phyloP scores from a whole-genome alignment of 495 filamentous ascomycete species.

The Astrothelium subdiscretum region DNA sequence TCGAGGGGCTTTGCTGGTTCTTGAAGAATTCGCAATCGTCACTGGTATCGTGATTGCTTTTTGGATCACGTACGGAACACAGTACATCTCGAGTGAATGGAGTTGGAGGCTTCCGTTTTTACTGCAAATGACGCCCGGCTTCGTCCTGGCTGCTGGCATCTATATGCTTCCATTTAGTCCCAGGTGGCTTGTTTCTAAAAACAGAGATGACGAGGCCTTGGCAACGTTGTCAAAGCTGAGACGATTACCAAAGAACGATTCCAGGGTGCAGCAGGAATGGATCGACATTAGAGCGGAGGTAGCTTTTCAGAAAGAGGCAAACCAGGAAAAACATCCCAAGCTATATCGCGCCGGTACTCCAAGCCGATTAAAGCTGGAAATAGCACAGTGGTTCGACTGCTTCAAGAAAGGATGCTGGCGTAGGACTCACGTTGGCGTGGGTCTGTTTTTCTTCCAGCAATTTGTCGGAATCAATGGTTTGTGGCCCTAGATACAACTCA shows the following conservation, averaged over 20 bases:
- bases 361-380: slow-evolving; percentile 14
- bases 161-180: slow-evolving; percentile 24
- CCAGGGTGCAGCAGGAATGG: slow-evolving; percentile 21
- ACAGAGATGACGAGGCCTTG: slow-evolving; percentile 22
- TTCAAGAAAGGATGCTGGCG: slow-evolving; percentile 40
- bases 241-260: slow-evolving; percentile 16
- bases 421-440: slow-evolving; percentile 42
- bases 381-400: slow-evolving; percentile 18
- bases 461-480: slow-evolving; percentile 12
- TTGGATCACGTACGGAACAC: slow-evolving; percentile 27
- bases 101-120: slow-evolving; percentile 26
- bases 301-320: slow-evolving; percentile 17
- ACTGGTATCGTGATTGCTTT: slow-evolving; percentile 27
- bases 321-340: slow-evolving; percentile 17
- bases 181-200: slow-evolving; percentile 22
- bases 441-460: slow-evolving; percentile 44
- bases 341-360: slow-evolving; percentile 10
- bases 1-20: slow-evolving; percentile 24
- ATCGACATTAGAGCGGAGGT: slow-evolving; percentile 26
- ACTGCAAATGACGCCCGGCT: slow-evolving; percentile 22
- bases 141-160: slow-evolving; percentile 23
- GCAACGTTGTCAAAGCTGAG: slow-evolving; percentile 19
- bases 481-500: neutral
- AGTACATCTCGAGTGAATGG: slow-evolving; percentile 18
- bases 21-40: slow-evolving; percentile 26